Evolutionary conservation across 2,329 filamentous ascomycete genomes (phyloP), one percentile per base, ranked within the genome.

Genomic region (Diaporthe aspalathi): DNA sequence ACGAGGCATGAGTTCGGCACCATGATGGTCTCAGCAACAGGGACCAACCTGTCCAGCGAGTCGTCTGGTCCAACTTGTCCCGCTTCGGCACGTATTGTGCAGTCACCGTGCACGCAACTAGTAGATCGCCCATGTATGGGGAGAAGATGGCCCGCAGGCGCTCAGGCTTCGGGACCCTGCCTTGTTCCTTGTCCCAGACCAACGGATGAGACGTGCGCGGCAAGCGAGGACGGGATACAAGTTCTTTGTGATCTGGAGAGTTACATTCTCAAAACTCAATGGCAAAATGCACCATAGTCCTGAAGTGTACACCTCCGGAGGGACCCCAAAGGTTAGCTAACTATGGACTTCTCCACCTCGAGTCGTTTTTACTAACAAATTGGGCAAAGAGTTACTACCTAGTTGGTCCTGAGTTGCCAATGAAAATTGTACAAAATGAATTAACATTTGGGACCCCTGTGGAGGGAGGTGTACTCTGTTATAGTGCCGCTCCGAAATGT

Each of bases 151-250:
- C 53, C 52, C 66, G 49, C 35, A 53, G 49, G n/a, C 66, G 71
- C 66, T 67, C 71, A 50, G 57, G 47, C 68, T 63, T 57, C 56
- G 60, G 32, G 60, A 65, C 52, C 45, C 54, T 57, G 43, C 24
- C 52, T 38, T 45, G 52, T 29, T 49, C 54, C 43, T 56, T 29
- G 49, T 45, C 38, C 67, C 50, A 73, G 62, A 29, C 71, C 63
- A 73, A 20, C 29, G 14, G 38, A 49, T 60, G 69, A 73, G 71
- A 73, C 71, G 71, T 70, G 71, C 68, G 68, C 68, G 54, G 68
- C 47, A 68, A 60, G 43, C 53, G 66, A 68, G 66, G 66, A 47
- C 65, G 50, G 38, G 47, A 27, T 45, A 65, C 20, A 35, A n/a
- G 60, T 47, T 49, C 60, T 63, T 49, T n/a, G 43, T 49, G 38